phyloP scores from a whole-genome alignment of 2,329 filamentous ascomycete genomes.

The Alternaria longipes region DNA sequence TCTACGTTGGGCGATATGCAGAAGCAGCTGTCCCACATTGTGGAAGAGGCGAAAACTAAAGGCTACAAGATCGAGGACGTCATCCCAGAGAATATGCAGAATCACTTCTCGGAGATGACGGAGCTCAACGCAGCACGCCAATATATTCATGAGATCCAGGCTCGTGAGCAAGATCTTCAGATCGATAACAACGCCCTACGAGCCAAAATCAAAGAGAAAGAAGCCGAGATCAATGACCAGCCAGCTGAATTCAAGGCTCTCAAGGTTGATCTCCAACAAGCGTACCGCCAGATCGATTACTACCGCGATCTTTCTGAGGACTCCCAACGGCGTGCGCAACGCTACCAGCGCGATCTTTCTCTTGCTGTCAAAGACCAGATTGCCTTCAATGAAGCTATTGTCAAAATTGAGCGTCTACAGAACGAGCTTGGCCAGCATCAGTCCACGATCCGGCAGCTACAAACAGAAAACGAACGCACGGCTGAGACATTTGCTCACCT shows the following conservation, averaged over 20 bases:
- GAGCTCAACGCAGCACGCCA: constrained; percentile 27
- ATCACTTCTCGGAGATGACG: constrained; percentile 16
- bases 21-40: constrained; percentile 24
- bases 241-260: constrained; percentile 25
- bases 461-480: constrained; percentile 20
- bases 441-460: constrained; percentile 16
- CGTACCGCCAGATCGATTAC: constrained; percentile 17
- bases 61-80: constrained; percentile 27
- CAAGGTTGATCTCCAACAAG: constrained; percentile 30
- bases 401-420: constrained; percentile 23
- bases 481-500: constrained; percentile 12
- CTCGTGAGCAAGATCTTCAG: constrained; percentile 19
- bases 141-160: constrained; percentile 27
- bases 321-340: constrained; percentile 18
- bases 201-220: constrained; percentile 22
- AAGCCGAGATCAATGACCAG: constrained; percentile 24
- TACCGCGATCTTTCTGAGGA: constrained; percentile 22
- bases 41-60: constrained; percentile 20
- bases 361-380: constrained; percentile 10
- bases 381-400: constrained; percentile 1
- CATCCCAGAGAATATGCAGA: constrained; percentile 21
- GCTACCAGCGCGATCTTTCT: constrained; percentile 22
- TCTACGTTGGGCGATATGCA: constrained; percentile 22
- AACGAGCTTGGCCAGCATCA: constrained; percentile 15
- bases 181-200: constrained; percentile 14